A percentile compares a stretch with the other conserved stretches of the same genome.
These are phyloP conservation scores for Colletotrichum lini DNA, from an alignment of 2,329 filamentous ascomycete species.

Conservation along the genomic window DNA sequence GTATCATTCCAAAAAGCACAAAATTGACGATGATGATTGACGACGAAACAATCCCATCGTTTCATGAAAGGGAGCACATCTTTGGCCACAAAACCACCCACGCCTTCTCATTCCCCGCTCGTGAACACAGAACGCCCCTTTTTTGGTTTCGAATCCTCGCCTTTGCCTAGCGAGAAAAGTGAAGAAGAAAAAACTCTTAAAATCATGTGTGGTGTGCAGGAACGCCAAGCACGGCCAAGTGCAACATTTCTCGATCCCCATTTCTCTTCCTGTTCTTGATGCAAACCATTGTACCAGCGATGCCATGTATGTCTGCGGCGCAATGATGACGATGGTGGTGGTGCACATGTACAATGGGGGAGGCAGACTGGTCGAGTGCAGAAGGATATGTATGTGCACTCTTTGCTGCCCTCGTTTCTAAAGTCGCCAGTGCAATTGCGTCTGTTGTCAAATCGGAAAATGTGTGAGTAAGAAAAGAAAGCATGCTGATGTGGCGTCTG, in stretches of 20 bases:
- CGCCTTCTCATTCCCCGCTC: constrained; percentile 11
- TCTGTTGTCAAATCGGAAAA: constrained; percentile 2
- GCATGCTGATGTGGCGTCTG: background rate
- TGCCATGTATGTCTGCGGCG: constrained; percentile 30
- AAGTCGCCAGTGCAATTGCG: background rate
- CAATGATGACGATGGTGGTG: constrained; percentile 28
- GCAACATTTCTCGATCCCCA: constrained; percentile 12
- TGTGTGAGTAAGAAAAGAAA: background rate
- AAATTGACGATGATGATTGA: background rate
- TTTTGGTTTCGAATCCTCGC: constrained; percentile 4
- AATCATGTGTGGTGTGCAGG: constrained; percentile 10
- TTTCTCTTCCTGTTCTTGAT: constrained; percentile 23
- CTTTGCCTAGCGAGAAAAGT: background rate
- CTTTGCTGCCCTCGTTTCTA: constrained; percentile 23
- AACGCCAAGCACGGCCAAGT: constrained; percentile 8
- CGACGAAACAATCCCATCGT: background rate
- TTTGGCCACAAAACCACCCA: constrained; percentile 33
- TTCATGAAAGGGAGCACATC: background rate
- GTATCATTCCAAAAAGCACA: constrained; percentile 41
- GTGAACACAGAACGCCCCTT: constrained; percentile 28
- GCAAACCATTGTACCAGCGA: constrained; percentile 19
- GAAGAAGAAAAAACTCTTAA: background rate
- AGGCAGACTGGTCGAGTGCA: background rate
- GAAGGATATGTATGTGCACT: background rate
- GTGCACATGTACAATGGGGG: constrained; percentile 32